Percentiles rank a stretch among this genome's conserved stretches.
Evolutionary conservation across 2,329 filamentous ascomycete genomes (phyloP).

Genomic region (Fonsecaea monophora): DNA sequence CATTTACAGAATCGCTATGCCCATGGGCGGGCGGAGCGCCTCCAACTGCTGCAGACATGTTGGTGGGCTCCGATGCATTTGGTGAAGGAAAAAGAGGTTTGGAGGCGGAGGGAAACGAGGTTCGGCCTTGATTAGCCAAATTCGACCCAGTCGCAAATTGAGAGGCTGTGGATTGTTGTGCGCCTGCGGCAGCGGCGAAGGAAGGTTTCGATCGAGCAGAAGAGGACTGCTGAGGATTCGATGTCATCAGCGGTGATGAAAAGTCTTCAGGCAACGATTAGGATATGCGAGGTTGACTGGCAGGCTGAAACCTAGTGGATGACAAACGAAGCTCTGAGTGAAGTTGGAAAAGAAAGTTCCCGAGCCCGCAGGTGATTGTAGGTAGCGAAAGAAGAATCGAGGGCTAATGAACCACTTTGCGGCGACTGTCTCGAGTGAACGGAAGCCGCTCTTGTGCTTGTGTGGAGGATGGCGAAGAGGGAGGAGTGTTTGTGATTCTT

Average conservation of each 20-base stretch:
- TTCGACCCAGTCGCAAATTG: slow-evolving; percentile 37
- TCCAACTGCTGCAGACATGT: slow-evolving; percentile 42
- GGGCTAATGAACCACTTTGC: slow-evolving; percentile 30
- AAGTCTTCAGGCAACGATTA: slow-evolving; percentile 21
- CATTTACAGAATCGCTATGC: slow-evolving; percentile 40
- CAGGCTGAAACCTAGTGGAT: slow-evolving; percentile 34
- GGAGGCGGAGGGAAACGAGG: slow-evolving; percentile 34
- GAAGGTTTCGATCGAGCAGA: slow-evolving; percentile 30
- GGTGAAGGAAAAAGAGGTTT: slow-evolving; percentile 31
- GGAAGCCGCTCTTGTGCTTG: slow-evolving; percentile 41
- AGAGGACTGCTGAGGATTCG: slow-evolving; percentile 29
- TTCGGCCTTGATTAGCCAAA: slow-evolving; percentile 37
- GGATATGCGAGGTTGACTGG: slow-evolving; percentile 27
- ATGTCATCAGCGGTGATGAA: slow-evolving; percentile 38
- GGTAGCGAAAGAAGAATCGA: slow-evolving; percentile 13
- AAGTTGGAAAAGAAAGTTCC: slow-evolving; percentile 20
- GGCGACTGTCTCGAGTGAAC: slow-evolving; percentile 43
- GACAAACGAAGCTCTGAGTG: slow-evolving; percentile 37
- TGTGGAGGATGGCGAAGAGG: slow-evolving; percentile 29
- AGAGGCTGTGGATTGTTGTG: slow-evolving; percentile 20
- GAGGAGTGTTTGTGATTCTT: slow-evolving; percentile 15
- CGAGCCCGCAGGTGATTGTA: slow-evolving; percentile 6
- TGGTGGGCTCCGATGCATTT: slow-evolving; percentile 42
- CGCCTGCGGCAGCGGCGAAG: slow-evolving; percentile 15
- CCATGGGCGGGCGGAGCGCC: slow-evolving; percentile 38